Percentiles rank a stretch among this genome's conserved stretches.
Conservation (phyloP, 345 rosid genomes). For the Stellera chamaejasme region DNA sequence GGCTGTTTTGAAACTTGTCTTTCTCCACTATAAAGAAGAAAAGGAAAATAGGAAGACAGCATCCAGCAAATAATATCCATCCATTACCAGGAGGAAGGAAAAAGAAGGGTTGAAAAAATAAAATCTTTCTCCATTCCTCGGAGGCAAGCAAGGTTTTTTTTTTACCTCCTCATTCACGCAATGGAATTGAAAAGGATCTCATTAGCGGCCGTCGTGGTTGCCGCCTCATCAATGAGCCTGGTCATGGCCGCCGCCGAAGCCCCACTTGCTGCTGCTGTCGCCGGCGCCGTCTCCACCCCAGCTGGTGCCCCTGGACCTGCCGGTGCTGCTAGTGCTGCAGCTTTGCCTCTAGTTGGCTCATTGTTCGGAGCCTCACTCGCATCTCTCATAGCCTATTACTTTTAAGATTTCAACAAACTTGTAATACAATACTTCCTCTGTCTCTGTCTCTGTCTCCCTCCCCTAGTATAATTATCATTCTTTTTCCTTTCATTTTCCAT, state of each 20-base stretch:
- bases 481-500: too few species aligned
- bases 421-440: too few species aligned
- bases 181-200: constrained; percentile 77
- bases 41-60: too few species aligned
- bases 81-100: not conserved
- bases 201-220: constrained; percentile 32
- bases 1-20: too few species aligned
- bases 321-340: constrained; percentile 24
- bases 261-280: constrained; percentile 14
- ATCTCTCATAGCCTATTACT: constrained; percentile 50
- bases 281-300: constrained; percentile 29
- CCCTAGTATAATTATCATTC: too few species aligned
- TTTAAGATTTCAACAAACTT: constrained; percentile 29
- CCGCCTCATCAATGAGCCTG: constrained; percentile 47
- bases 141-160: not conserved
- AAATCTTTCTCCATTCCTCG: not conserved
- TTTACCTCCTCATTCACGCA: constrained; percentile 11
- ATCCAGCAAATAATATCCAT: constrained; percentile 7
- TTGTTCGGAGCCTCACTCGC: constrained; percentile 54
- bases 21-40: too few species aligned
- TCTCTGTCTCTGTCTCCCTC: too few species aligned
- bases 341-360: constrained; percentile 52
- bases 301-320: constrained; percentile 38
- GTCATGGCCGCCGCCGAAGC: constrained; percentile 36
- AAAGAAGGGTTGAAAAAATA: not conserved